phyloP scores from a whole-genome alignment of 1,284 basidiomycete genomes.

The Lignosus rhinocerotis region DNA sequence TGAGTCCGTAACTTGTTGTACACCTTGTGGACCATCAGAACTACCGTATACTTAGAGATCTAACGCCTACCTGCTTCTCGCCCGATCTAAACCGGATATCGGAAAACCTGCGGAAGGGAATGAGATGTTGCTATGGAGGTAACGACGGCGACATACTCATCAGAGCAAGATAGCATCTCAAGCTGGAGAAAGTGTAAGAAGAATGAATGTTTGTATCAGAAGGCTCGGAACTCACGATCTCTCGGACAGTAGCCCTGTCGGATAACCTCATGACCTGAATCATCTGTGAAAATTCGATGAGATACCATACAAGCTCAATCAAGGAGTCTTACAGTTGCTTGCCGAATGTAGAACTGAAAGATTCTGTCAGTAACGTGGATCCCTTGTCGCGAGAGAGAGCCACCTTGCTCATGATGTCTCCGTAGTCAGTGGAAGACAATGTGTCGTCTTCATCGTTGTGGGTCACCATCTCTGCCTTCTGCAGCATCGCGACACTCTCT shows the following conservation, averaged over 20 bases:
- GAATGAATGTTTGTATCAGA: neutral
- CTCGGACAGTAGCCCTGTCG: slow-evolving; percentile 52
- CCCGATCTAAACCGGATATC: slow-evolving; percentile 67
- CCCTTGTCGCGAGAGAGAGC: slow-evolving; percentile 6
- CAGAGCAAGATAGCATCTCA: slow-evolving; percentile 61
- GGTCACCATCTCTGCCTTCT: slow-evolving; percentile 60
- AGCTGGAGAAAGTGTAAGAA: slow-evolving; percentile 43
- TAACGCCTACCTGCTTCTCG: slow-evolving; percentile 58
- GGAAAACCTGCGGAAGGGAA: slow-evolving; percentile 47
- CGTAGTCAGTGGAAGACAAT: slow-evolving; percentile 68
- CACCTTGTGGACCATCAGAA: slow-evolving; percentile 39
- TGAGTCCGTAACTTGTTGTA: slow-evolving; percentile 69
- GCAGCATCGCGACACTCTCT: slow-evolving; percentile 62
- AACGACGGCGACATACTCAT: slow-evolving; percentile 54
- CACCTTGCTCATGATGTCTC: slow-evolving; percentile 85
- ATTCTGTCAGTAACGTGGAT: slow-evolving; percentile 4
- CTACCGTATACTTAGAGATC: neutral
- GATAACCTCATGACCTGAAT: slow-evolving; percentile 60
- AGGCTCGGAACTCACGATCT: slow-evolving; percentile 52
- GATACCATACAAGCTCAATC: neutral
- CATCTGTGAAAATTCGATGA: slow-evolving; percentile 52
- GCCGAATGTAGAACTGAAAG: slow-evolving; percentile 68
- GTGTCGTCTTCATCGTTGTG: slow-evolving; percentile 37
- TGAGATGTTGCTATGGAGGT: neutral
- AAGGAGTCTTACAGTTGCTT: slow-evolving; percentile 52